Evolutionary conservation across 192 early-diverging fungal genomes (phyloP).

Genomic region (Podila epigama): DNA sequence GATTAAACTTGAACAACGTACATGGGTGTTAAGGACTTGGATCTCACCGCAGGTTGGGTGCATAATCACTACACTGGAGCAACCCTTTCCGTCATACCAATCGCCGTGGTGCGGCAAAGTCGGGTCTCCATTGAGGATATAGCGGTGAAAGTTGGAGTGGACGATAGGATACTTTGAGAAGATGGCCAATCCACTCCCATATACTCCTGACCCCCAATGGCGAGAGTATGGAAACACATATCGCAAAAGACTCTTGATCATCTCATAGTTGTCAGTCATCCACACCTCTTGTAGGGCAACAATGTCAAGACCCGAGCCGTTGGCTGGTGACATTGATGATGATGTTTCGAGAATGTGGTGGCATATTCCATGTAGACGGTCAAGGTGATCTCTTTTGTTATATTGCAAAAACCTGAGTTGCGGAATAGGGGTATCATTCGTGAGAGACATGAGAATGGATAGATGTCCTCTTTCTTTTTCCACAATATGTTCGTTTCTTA

Average conservation of each 20-base stretch:
- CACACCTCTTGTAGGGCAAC: constrained; percentile 59
- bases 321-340: background rate
- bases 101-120: constrained; percentile 62
- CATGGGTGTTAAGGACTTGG: constrained; percentile 66
- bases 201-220: constrained; percentile 40
- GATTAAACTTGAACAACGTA: constrained; percentile 24
- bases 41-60: constrained; percentile 60
- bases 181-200: constrained; percentile 14
- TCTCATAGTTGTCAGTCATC: constrained; percentile 48
- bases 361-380: background rate
- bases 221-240: constrained; percentile 36
- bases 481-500: constrained; percentile 1
- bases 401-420: background rate
- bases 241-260: constrained; percentile 19
- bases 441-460: too few relatives aligned
- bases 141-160: constrained; percentile 48
- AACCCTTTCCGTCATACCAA: constrained; percentile 64
- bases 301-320: constrained; percentile 45
- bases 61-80: constrained; percentile 51
- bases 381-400: background rate
- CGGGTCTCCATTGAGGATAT: constrained; percentile 58
- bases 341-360: background rate
- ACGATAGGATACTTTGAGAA: constrained; percentile 55
- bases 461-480: background rate
- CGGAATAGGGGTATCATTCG: too few relatives aligned